These are phyloP conservation scores for Simmondsia chinensis DNA, from an alignment of 148 eudicot species.

Conservation along the genomic window DNA sequence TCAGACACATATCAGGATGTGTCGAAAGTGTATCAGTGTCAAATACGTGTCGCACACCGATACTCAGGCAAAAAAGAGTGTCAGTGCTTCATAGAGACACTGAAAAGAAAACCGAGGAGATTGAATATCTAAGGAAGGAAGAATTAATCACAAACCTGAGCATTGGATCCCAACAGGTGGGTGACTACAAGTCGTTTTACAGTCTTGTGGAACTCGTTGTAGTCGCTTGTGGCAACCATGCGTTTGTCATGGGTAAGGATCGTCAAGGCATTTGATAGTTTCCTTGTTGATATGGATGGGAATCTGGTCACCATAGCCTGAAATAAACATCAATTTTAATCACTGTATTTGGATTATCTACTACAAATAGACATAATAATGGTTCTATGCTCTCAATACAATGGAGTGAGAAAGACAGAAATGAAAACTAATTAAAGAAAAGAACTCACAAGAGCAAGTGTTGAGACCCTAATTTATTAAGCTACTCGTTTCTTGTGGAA, in stretches of 20 bases:
- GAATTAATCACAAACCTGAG: conserved; percentile 47
- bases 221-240: conserved; percentile 90
- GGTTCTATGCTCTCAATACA: no score
- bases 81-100: no score
- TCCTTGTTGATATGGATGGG: conserved; percentile 61
- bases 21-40: no score
- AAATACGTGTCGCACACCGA: no score
- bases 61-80: no score
- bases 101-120: background rate
- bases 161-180: conserved; percentile 60
- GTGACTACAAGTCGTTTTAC: conserved; percentile 45
- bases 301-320: conserved; percentile 88
- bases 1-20: no score
- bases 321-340: background rate
- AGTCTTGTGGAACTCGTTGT: conserved; percentile 67
- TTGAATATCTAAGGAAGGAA: background rate
- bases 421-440: no score
- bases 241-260: conserved; percentile 66
- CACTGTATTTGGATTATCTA: background rate
- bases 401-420: no score
- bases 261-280: conserved; percentile 61
- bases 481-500: no score
- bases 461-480: no score
- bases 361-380: background rate
- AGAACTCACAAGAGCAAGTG: no score